Evolutionary conservation across 768 basidiomycete genomes (phyloP).

Genomic region (Candolleomyces aberdarensis): DNA sequence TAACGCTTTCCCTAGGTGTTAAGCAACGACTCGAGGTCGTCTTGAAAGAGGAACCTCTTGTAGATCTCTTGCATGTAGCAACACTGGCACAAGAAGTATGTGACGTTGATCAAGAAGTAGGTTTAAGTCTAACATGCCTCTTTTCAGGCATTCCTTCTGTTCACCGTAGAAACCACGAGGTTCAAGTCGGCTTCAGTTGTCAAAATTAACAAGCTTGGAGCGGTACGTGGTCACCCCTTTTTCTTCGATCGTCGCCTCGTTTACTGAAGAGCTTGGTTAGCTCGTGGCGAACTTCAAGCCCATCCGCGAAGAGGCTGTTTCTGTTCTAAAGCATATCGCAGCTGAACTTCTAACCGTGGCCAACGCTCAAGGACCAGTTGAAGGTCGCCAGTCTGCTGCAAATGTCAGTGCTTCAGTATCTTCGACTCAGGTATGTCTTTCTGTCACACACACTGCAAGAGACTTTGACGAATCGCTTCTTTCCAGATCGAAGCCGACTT

Average conservation of each 20-base stretch:
- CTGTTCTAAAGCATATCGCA: slow-evolving; percentile 58
- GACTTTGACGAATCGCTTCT: slow-evolving; percentile 24
- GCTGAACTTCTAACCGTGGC: slow-evolving; percentile 43
- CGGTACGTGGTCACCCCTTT: slow-evolving; percentile 37
- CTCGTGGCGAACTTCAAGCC: slow-evolving; percentile 65
- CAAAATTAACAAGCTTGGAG: slow-evolving; percentile 71
- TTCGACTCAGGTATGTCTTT: slow-evolving; percentile 31
- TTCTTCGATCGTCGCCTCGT: slow-evolving; percentile 4
- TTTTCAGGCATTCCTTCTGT: slow-evolving; percentile 67
- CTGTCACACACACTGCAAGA: not conserved
- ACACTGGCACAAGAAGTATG: slow-evolving; percentile 72
- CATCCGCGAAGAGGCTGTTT: slow-evolving; percentile 51
- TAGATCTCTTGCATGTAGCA: slow-evolving; percentile 68
- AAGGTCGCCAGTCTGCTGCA: slow-evolving; percentile 49
- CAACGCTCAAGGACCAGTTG: slow-evolving; percentile 51
- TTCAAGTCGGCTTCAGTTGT: slow-evolving; percentile 70
- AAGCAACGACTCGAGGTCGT: slow-evolving; percentile 44
- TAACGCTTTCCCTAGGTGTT: slow-evolving; percentile 41
- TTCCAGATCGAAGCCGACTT: slow-evolving; percentile 68
- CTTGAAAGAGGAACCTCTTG: slow-evolving; percentile 39
- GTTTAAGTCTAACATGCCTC: not conserved
- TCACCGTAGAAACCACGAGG: slow-evolving; percentile 65
- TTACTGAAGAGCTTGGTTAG: slow-evolving; percentile 30
- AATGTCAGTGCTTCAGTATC: slow-evolving; percentile 41
- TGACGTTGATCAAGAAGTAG: not conserved